Evolutionary conservation across 2,329 filamentous ascomycete genomes (phyloP), one percentile per base, ranked within the genome.

Genomic region (Fusarium ramigenum): DNA sequence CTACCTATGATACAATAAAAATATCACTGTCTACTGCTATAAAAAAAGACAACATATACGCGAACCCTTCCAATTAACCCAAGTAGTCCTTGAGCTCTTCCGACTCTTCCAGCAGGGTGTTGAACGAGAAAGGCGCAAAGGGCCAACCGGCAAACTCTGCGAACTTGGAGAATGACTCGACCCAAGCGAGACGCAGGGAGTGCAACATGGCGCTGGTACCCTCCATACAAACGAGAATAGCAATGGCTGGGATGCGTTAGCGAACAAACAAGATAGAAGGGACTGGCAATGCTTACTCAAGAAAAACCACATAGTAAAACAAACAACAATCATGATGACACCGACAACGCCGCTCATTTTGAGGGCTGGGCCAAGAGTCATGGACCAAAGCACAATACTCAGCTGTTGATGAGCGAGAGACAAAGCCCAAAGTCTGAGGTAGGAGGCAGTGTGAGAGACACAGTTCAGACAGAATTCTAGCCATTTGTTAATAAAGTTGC

Each of bases 321-420:
- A 90, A 57, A 93, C 83, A 53, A 98, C 93, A 76, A 96, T 91
- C 85, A 93, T 91, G 77, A 97, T 87, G 54, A 96, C 91, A 63
- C 95, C 95, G 1, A 89, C 69, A 52, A 89, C 86, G 53, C 93
- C 93, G 3, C 86, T 87, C 76, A 87, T 89, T 30, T 84, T 84
- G 66, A 99, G 93, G 7, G 93, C 92, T 58, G 91, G 92, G 36
- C 88, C 92, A 57, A 99, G 87, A 4, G 96, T 99, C 96, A 99
- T 99, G 78, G 89, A 89, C 96, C 96, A 99, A 53, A 99, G 89
- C 72, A 99, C 96, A 74, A 95, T 93, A 54, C 94, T 97, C 69
- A 99, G 91, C 88, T 98, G 96, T 83, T 99, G 96, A 87, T 99
- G 96, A 37, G 96, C 96, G 68, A 99, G 92, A 4, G 96, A 99